Evolutionary conservation across 2,329 filamentous ascomycete genomes (phyloP), one percentile per base, ranked within the genome.

Genomic region (Hypoxylon sp.): DNA sequence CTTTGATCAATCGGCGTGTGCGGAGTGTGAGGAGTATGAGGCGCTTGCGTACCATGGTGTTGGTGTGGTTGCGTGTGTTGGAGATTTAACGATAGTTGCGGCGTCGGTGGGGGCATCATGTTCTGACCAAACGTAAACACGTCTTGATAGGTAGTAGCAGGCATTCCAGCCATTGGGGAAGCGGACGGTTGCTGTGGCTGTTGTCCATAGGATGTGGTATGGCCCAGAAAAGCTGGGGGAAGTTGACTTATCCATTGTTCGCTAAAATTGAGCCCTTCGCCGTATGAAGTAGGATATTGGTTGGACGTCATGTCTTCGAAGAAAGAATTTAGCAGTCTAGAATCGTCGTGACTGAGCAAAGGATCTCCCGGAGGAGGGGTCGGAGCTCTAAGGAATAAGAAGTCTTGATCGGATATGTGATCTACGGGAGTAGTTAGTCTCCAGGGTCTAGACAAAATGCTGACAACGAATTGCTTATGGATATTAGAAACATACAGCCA

Each of bases 141-240:
- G 48, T 79, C 74, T 17, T 66, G 71, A 46, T 76, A 75, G 14
- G 74, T 59, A 5, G 67, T 52, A 39, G 75, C 66, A 13, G 74
- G 60, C 31, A 81, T 65, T 14, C 72, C 73, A 13, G 77, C 70
- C 14, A 77, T 70, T 3, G 76, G 69, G 10, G 76, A 70, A 17
- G 69, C 61, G 14, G 78, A 74, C 5, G 77, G 71, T 39, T 77
- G 74, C 29, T 74, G 72, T 13, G 82, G 80, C 37, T 87, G 86
- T 54, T 87, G 85, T 17, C 89, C 88, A 70, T 87, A 87, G 2
- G 88, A 91, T 19, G 90, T 91, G 0, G 87, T 83, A 11, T 90
- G 88, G 55, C 90, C 90, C 80, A 92, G 87, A 71, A 92, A 89
- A 53, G 85, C 85, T 1, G 90, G 90, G 4, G 90, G 90, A 19